A percentile compares a stretch with the other conserved stretches of the same genome.
phyloP scores from a whole-genome alignment of 2,329 filamentous ascomycete genomes.

The Fusarium nanum region DNA sequence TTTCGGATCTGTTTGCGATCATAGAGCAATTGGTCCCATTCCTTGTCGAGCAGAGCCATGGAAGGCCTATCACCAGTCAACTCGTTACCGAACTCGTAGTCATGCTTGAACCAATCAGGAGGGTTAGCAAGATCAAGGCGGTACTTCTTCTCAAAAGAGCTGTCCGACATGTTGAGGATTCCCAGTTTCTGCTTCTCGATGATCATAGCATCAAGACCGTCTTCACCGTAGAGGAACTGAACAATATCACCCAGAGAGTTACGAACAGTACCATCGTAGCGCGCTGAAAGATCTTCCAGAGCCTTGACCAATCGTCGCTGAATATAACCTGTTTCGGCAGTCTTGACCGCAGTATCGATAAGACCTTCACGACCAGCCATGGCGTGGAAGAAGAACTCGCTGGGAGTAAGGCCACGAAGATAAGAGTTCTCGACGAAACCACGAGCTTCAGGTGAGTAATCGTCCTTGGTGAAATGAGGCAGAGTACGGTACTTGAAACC shows the following conservation, averaged over 20 bases:
- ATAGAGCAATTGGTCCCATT: conserved; percentile 82
- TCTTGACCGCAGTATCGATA: conserved; percentile 99
- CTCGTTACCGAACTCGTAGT: conserved; percentile 82
- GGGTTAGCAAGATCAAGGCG: conserved; percentile 76
- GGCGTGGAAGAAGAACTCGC: conserved; percentile 99
- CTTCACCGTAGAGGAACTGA: conserved; percentile 97
- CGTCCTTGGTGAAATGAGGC: conserved; percentile 98
- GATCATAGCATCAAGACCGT: conserved; percentile 90
- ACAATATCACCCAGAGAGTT: conserved; percentile 97
- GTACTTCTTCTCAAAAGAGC: conserved; percentile 83
- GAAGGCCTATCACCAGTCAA: conserved; percentile 88
- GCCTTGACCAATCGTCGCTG: conserved; percentile 98
- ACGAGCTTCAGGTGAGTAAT: conserved; percentile 96
- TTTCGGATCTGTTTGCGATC: conserved; percentile 81
- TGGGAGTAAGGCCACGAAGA: conserved; percentile 91
- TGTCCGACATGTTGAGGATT: conserved; percentile 82
- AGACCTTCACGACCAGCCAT: conserved; percentile 99
- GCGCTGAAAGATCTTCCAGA: conserved; percentile 95
- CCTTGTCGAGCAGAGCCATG: conserved; percentile 86
- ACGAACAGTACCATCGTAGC: conserved; percentile 96
- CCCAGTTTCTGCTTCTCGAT: conserved; percentile 96
- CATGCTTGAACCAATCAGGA: conserved; percentile 70
- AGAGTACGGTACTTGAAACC: conserved; percentile 98
- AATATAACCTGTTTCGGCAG: conserved; percentile 98
- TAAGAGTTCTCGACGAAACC: conserved; percentile 99